Base-by-base conservation (phyloP, 768 basidiomycete genomes). In the Cystobasidium onofrii region DNA sequence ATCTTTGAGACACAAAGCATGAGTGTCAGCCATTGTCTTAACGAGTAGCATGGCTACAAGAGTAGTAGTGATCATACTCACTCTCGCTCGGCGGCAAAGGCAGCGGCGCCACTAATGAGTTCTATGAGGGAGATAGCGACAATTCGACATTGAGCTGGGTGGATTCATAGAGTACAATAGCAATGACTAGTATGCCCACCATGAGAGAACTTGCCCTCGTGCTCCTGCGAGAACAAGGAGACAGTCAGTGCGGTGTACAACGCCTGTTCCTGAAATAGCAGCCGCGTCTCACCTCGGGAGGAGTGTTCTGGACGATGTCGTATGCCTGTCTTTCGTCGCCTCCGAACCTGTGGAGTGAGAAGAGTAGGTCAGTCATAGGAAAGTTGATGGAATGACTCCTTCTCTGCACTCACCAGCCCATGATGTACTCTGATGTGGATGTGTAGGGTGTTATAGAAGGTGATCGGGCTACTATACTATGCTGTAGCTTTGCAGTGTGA, bases 81-180 rank as follows among this genome's bases (percentile, higher is more conserved):
- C 65, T 67, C 44, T 52, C 65, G n/a, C 25, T 57, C 69, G 20
- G 69, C 69, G 50, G 69, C 69, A 44, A 72, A 72, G 25, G 69
- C 69, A 64, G 69, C 69, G 3, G 69, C 69, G 29, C 69, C 69
- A 29, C 50, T 60, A 23, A 60, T 55, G 31, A 43, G 46, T 57
- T 43, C 63, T 39, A 23, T 17, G 31, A 18, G 63, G 31, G 23
- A 39, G 63, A 55, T 18, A 55, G 23, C 23, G 18, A 23, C 10
- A 12, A 55, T n/a, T n/a, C n/a, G n/a, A n/a, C n/a, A n/a, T n/a
- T n/a, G n/a, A n/a, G n/a, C n/a, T n/a, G 61, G 33, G 61, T n/a
- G 43, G n/a, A 13, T 31, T 39, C 63, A 34, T 12, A 31, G 12
- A 64, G 10, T 4, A 44, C 25, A 39, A 39, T 12, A 64, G 29